phyloP scores from a whole-genome alignment of 306 rosid genomes.

The Neltuma alba region DNA sequence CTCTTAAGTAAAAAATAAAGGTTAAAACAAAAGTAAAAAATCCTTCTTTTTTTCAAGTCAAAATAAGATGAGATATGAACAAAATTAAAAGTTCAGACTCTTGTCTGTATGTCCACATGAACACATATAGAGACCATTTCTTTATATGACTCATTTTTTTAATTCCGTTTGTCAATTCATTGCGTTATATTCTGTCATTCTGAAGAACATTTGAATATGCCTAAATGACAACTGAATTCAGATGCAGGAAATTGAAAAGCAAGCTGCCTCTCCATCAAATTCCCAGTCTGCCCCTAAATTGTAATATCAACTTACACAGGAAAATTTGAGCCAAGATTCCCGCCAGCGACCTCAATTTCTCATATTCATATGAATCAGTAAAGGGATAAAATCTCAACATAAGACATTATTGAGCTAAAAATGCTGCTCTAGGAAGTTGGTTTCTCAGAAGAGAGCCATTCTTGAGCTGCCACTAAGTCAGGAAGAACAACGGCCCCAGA shows the following conservation, averaged over 20 bases:
- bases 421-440: constrained; percentile 38
- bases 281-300: not conserved
- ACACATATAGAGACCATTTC: no score
- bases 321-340: not conserved
- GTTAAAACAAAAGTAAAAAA: no score
- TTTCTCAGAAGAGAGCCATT: constrained; percentile 67
- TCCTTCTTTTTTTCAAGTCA: no score
- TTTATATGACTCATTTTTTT: not conserved
- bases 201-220: not conserved
- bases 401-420: constrained; percentile 21
- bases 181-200: not conserved
- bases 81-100: no score
- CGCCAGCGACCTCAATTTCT: not conserved
- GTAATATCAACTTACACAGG: not conserved
- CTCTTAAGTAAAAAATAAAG: no score
- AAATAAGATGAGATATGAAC: no score
- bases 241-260: not conserved
- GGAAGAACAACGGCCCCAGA: constrained; percentile 82
- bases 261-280: not conserved
- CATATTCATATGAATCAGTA: constrained; percentile 10
- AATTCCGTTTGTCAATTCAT: not conserved
- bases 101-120: no score
- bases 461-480: constrained; percentile 58
- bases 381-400: not conserved
- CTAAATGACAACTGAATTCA: not conserved